Base-by-base conservation (phyloP, 495 filamentous ascomycete genomes). In the Neurospora sp. region DNA sequence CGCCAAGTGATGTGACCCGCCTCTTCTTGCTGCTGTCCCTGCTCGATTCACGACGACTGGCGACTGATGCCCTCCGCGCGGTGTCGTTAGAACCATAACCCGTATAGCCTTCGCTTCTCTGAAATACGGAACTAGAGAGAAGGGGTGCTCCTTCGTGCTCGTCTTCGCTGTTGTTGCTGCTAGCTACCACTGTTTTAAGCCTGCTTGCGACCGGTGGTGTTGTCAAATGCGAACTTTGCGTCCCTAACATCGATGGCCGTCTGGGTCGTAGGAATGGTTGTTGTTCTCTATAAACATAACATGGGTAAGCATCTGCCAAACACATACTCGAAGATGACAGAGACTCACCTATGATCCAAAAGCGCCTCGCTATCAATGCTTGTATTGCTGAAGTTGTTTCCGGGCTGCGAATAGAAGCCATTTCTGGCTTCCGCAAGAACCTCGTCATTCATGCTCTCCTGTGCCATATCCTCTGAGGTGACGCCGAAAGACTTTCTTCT, bases 331-430 rank as follows among this genome's bases (percentile, higher is more conserved):
- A 41, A 37, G 39, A 16, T 62, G 46, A 20, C 38, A 41, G 37
- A 20, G 69, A 44, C 78, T 39, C 83, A 93, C 92, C 92, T 86
- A 77, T 97, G 93, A 78, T 96, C 93, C 59, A 96, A 81, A 69
- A 96, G 84, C 5, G 88, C 89, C 76, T 93, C 89, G 78, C 92
- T 95, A 72, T 94, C 93, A 71, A 97, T 82, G 78, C 93, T 96
- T 5, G 92, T 93, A 78, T 85, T 90, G 80, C 93, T 97, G 74
- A 90, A 71, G 78, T 90, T 92, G 7, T 80, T 76, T 20, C 83
- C 84, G 42, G 83, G 84, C 59, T 90, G 78, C 39, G 86, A 82
- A 78, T 92, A 94, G 76, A 92, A 90, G 31, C 85, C 80, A 39
- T 77, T 76, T 69, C 73, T 81, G 69, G 73, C 75, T 66, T 80